phyloP scores from a whole-genome alignment of 768 basidiomycete genomes.

The Collybia mongolica region DNA sequence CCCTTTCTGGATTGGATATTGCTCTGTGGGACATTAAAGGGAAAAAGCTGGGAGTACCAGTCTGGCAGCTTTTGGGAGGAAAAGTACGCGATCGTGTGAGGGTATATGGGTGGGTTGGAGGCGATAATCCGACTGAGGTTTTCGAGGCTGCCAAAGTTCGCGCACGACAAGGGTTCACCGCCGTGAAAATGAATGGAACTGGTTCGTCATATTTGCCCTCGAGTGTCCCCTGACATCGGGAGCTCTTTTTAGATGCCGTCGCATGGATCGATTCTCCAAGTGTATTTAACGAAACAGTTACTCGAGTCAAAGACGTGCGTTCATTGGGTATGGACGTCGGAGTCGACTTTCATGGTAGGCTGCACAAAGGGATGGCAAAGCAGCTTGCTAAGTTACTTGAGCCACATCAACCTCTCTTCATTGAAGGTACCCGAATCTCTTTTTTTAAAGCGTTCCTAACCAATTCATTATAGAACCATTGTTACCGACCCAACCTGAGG shows the following conservation, averaged over 20 bases:
- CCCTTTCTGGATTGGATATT: constrained; percentile 62
- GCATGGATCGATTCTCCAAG: constrained; percentile 64
- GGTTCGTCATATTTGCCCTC: constrained; percentile 27
- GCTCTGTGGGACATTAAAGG: constrained; percentile 80
- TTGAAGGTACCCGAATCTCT: constrained; percentile 42
- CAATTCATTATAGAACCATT: constrained; percentile 44
- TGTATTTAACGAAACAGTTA: constrained; percentile 47
- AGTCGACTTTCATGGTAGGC: constrained; percentile 67
- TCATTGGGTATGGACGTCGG: constrained; percentile 62
- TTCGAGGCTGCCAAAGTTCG: constrained; percentile 48
- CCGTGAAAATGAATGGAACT: constrained; percentile 73
- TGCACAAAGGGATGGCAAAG: constrained; percentile 70
- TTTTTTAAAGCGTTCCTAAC: background rate
- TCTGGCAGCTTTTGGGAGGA: constrained; percentile 70
- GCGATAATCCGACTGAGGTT: constrained; percentile 53
- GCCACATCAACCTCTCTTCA: constrained; percentile 59
- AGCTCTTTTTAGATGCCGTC: constrained; percentile 24
- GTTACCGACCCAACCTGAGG: constrained; percentile 57
- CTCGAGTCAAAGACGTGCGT: constrained; percentile 51
- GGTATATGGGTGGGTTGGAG: constrained; percentile 64
- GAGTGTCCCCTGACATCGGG: background rate
- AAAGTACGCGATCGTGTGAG: constrained; percentile 59
- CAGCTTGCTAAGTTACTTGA: constrained; percentile 64
- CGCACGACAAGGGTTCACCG: constrained; percentile 63
- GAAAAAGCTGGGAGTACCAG: constrained; percentile 64